Percentiles rank a stretch among this genome's conserved stretches.
Conservation (phyloP, 306 rosid genomes). For the Prunus armeniaca region DNA sequence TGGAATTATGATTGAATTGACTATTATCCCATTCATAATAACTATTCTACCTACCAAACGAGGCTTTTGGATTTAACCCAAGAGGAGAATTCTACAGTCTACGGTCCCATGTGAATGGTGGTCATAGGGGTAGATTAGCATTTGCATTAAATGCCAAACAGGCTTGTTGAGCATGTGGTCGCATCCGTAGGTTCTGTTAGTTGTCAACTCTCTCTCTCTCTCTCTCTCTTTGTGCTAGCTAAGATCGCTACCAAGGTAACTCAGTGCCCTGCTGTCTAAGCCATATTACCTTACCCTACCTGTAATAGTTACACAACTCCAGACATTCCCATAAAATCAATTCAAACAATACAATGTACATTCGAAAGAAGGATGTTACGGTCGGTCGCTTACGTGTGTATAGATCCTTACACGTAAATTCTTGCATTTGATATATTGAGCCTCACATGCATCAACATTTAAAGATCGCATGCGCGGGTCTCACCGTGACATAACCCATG, state of each 20-base stretch:
- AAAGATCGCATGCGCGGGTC: background rate
- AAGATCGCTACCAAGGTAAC: background rate
- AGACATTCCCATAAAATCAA: background rate
- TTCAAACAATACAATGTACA: background rate
- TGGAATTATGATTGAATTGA: too few species aligned
- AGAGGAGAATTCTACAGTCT: background rate
- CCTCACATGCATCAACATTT: background rate
- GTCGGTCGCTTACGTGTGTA: too few species aligned
- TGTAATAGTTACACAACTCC: background rate
- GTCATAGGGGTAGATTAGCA: background rate
- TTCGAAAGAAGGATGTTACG: too few species aligned
- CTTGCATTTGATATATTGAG: too few species aligned
- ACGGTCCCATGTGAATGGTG: background rate
- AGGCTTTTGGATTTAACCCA: background rate
- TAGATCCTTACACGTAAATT: too few species aligned
- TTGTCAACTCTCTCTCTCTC: background rate
- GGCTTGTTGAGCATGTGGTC: constrained; percentile 19
- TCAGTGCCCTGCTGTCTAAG: background rate
- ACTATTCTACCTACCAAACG: too few species aligned
- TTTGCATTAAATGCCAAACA: constrained; percentile 26
- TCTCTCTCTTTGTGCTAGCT: background rate
- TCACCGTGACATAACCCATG: background rate
- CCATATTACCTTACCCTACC: background rate
- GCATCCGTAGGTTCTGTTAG: constrained; percentile 19
- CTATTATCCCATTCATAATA: too few species aligned